Base-by-base conservation (phyloP, 2,329 filamentous ascomycete genomes). In the Ophiocordyceps robertsii region DNA sequence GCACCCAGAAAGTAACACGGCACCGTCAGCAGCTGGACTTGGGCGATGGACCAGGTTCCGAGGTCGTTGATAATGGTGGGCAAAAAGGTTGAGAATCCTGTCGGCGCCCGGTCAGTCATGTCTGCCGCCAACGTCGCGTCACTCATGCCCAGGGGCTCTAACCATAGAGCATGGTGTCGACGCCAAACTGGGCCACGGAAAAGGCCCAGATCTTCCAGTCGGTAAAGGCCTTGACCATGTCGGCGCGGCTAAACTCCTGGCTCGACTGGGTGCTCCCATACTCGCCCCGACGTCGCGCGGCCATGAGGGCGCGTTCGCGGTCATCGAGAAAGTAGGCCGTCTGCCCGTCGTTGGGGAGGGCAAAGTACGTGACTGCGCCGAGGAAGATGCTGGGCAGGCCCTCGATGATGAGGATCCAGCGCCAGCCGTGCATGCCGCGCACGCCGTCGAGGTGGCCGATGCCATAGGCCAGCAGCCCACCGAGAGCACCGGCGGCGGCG, bases 191-290 rank as follows among this genome's bases (percentile, higher is more conserved):
- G 6, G 68, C 81, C 32, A 77, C 58, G 48, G 72, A 80, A 56
- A 87, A 87, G 1, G 71, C 62, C 69, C 79, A 86, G 21, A 85
- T 75, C 56, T 83, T 87, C 82, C 82, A 87, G 59, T 90, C 84
- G 48, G 67, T 71, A 46, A 84, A 75, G 0, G 79, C 82, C 43
- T 73, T 73, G 48, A 69, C 63, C 53, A 85, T 80, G 52, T 89
- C 84, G 9, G 62, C 57, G 61, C 72, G 75, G 49, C 57, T 63
- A 38, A 74, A 69, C 51, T 68, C 54, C 41, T 63, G 60, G 29
- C 68, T 65, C 37, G 64, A 68, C 36, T 52, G 57, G 7, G 70
- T 72, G 44, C 61, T 59, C n/a, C 70, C 70, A 33, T 73, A 73
- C 46, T 70, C 63, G 4, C 62, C 48, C 41, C 47, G 48, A 13